Evolutionary conservation across 352 stramenopile species (phyloP), one percentile per base, ranked within the genome.

Genomic region (Aphanomyces astaci): DNA sequence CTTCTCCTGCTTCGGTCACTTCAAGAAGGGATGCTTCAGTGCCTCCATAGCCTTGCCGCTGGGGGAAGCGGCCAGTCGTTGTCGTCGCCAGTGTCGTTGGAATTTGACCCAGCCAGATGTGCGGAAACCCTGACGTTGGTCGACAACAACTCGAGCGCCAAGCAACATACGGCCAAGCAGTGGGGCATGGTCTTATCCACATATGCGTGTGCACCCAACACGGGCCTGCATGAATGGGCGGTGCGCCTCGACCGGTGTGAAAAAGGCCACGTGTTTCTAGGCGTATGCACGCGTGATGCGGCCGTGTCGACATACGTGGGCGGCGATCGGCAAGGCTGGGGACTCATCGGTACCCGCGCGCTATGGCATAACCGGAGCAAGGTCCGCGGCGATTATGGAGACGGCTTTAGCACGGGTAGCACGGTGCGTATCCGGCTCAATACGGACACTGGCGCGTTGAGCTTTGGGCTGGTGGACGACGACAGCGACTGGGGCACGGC

Each of bases 101-200:
- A 95, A 60, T 95, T 94, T 77, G 87, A 96, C 77, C 72, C 84
- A 22, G 82, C 85, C 3, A 80, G 88, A 9, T 96, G 88, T 56
- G 88, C 88, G 13, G 88, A 96, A 73, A 95, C 88, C 4, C 95
- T 96, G 78, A 94, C 87, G 27, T 71, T 96, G 22, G 89, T 82
- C 1, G 86, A 95, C 64, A 77, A 78, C 28, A 92, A 89, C 63
- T 80, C 85, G 64, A 95, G 84, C 15, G 88, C 87, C 24, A 92
- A 90, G 55, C 88, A 96, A 74, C 92, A 95, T 67, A 93, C 88
- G 2, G 87, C 87, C 15, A 96, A 96, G 46, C 87, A 96, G 45
- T 96, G 88, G 88, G 88, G 88, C 49, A 95, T 94, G 84, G 86
- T 93, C 13, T 92, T 96, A 76, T 79, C 87, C 39, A 94, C 84